Percentiles rank a stretch among this genome's conserved stretches.
These are phyloP conservation scores for Purpureocillium lavendulum DNA, from an alignment of 2,329 filamentous ascomycete genomes.

Conservation along the genomic window DNA sequence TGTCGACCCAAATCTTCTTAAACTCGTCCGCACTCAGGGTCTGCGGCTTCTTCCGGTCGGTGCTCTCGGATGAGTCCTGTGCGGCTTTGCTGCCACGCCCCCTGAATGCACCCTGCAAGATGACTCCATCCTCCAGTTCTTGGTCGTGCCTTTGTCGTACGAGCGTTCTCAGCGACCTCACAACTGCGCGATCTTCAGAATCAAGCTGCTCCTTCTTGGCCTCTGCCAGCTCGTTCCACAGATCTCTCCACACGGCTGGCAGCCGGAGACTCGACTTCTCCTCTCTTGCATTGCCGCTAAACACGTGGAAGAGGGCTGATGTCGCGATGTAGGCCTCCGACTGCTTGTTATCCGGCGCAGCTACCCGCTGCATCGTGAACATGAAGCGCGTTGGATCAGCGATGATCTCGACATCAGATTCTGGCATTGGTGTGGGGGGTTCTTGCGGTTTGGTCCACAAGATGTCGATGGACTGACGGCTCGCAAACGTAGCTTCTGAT, in stretches of 20 bases:
- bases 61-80: constrained; percentile 40
- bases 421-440: constrained; percentile 23
- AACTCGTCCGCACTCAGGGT: constrained; percentile 38
- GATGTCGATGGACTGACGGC: constrained; percentile 66
- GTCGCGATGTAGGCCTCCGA: constrained; percentile 85
- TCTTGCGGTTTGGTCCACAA: constrained; percentile 70
- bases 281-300: constrained; percentile 69
- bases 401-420: constrained; percentile 34
- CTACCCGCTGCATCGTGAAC: constrained; percentile 67
- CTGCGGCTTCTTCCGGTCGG: constrained; percentile 33
- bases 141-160: constrained; percentile 61
- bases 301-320: constrained; percentile 72
- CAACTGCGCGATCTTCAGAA: constrained; percentile 56
- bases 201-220: constrained; percentile 63
- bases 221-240: constrained; percentile 73
- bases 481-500: constrained; percentile 67
- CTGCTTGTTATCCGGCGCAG: constrained; percentile 68
- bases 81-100: constrained; percentile 41
- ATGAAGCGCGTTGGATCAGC: constrained; percentile 44
- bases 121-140: constrained; percentile 64
- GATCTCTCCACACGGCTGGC: constrained; percentile 71
- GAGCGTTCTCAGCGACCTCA: constrained; percentile 61
- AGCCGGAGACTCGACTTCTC: constrained; percentile 77
- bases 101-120: constrained; percentile 69
- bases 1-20: constrained; percentile 51